Evolutionary conservation across 2,329 filamentous ascomycete genomes (phyloP).

Genomic region (Neoascochyta sp.): DNA sequence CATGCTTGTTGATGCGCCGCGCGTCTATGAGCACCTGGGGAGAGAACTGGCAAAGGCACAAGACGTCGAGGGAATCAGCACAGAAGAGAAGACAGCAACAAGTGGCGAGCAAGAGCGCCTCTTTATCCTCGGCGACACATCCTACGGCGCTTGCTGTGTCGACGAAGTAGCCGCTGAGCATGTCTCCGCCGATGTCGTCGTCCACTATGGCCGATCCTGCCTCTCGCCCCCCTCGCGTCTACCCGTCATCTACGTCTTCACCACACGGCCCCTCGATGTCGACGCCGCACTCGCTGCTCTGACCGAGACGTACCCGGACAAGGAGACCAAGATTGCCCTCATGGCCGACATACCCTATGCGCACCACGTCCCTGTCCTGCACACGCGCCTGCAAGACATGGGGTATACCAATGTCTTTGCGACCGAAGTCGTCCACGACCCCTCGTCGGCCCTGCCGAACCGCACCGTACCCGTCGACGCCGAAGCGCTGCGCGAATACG

Average conservation of each 20-base stretch:
- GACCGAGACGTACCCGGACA: conserved; percentile 63
- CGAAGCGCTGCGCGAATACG: conserved; percentile 59
- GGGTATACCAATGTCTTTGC: conserved; percentile 71
- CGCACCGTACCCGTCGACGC: conserved; percentile 60
- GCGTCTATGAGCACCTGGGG: conserved; percentile 67
- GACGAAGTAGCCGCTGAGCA: conserved; percentile 97
- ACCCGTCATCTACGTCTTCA: conserved; percentile 89
- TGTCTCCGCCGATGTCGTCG: conserved; percentile 80
- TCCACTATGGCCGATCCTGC: conserved; percentile 92
- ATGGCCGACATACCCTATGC: conserved; percentile 90
- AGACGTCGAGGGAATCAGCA: conserved; percentile 18
- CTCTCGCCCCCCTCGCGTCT: conserved; percentile 83
- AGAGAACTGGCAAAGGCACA: conserved; percentile 45
- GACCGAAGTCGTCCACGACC: conserved; percentile 72
- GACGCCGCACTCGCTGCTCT: conserved; percentile 60
- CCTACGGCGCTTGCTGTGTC: conserved; percentile 94
- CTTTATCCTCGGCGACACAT: conserved; percentile 90
- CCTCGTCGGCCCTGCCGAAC: conserved; percentile 79
- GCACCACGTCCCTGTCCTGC: conserved; percentile 63
- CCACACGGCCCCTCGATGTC: conserved; percentile 64
- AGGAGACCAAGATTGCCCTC: conserved; percentile 63
- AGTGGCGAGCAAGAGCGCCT: conserved; percentile 51
- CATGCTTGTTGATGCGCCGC: conserved; percentile 82
- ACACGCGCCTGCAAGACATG: conserved; percentile 49
- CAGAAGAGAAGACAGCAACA: conserved; percentile 11